Evolutionary conservation across 2,329 filamentous ascomycete genomes (phyloP).

Genomic region (Paecilomyces sp.): DNA sequence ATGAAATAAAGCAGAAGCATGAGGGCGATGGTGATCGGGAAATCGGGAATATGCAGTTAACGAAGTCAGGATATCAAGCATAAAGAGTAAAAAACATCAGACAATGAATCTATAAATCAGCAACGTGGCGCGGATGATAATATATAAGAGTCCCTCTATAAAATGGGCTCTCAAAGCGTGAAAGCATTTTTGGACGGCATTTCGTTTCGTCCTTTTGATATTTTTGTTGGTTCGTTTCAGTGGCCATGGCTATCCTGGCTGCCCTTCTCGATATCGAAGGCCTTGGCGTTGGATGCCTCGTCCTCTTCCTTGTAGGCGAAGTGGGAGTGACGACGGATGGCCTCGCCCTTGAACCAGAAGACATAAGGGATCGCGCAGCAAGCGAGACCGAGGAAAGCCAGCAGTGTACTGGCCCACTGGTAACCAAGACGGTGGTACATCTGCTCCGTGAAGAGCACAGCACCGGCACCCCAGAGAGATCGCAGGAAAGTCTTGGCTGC

Average conservation of each 20-base stretch:
- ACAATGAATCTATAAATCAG: not conserved
- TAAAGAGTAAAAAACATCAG: not conserved
- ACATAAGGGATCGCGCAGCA: slow-evolving; percentile 78
- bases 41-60: not conserved
- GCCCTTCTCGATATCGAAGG: slow-evolving; percentile 4
- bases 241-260: not conserved
- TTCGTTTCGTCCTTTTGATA: no score
- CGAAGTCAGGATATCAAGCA: not conserved
- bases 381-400: slow-evolving; percentile 66
- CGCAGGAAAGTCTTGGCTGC: slow-evolving; percentile 76
- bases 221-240: not conserved
- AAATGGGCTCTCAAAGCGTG: not conserved
- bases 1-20: not conserved
- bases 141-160: not conserved
- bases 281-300: slow-evolving; percentile 24
- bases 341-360: slow-evolving; percentile 71
- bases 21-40: not conserved
- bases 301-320: slow-evolving; percentile 62
- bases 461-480: slow-evolving; percentile 70
- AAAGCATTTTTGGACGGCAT: not conserved
- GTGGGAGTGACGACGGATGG: slow-evolving; percentile 61
- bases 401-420: slow-evolving; percentile 67
- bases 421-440: slow-evolving; percentile 69
- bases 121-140: not conserved
- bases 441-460: slow-evolving; percentile 73